Percentiles rank a stretch among this genome's conserved stretches.
phyloP scores from a whole-genome alignment of 768 basidiomycete species.

The Mycena galericulata region DNA sequence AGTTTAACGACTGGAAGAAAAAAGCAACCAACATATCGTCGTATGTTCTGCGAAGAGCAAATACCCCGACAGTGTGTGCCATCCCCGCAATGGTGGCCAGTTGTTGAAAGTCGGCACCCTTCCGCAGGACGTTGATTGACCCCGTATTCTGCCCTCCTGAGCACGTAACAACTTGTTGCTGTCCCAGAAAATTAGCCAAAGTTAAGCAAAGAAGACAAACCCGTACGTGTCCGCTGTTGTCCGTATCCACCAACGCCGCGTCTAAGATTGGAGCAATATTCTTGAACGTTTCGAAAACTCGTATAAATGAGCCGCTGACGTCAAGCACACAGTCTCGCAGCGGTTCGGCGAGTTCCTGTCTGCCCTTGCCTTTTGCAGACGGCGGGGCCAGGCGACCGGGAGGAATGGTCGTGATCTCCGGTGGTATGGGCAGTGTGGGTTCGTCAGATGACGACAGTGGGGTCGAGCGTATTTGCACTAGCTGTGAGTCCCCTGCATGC shows the following conservation, averaged over 20 bases:
- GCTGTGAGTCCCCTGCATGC: conserved; percentile 83
- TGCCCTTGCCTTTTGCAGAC: conserved; percentile 52
- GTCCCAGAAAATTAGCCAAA: not conserved
- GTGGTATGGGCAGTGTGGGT: conserved; percentile 65
- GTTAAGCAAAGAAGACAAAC: not conserved
- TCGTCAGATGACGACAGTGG: conserved; percentile 55
- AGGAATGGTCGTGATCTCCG: conserved; percentile 57
- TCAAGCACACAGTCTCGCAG: conserved; percentile 62
- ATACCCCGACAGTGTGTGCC: conserved; percentile 67
- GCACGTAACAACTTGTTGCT: conserved; percentile 89
- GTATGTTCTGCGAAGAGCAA: conserved; percentile 65
- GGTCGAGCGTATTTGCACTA: conserved; percentile 68
- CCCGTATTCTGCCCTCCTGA: conserved; percentile 86
- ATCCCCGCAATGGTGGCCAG: conserved; percentile 69
- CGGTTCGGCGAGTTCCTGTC: conserved; percentile 44
- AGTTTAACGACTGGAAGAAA: conserved; percentile 2
- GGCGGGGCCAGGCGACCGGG: conserved; percentile 46
- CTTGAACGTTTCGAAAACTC: conserved; percentile 71
- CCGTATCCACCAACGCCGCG: conserved; percentile 79
- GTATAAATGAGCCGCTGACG: conserved; percentile 67
- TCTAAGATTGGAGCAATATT: conserved; percentile 90
- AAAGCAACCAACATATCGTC: conserved; percentile 59
- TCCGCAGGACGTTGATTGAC: conserved; percentile 80
- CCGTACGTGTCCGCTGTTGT: conserved; percentile 76
- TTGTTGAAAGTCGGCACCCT: conserved; percentile 84